A percentile compares a stretch with the other conserved stretches of the same genome.
Conservation (phyloP, 257 asterid genomes). For the Penstemon newberryi region DNA sequence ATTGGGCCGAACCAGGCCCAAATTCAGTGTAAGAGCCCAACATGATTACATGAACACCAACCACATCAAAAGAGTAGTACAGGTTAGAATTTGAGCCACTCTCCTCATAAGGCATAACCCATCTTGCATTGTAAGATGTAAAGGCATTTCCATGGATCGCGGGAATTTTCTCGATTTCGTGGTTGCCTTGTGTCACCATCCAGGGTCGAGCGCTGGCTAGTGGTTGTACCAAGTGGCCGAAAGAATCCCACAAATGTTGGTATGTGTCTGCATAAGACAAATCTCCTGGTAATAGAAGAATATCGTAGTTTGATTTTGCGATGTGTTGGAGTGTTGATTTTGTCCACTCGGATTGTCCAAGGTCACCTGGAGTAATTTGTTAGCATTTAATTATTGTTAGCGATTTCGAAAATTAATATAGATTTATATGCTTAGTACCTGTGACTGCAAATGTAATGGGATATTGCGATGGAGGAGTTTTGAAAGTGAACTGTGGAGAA, state of each 20-base stretch:
- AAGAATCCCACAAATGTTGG: constrained; percentile 74
- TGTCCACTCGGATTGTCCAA: constrained; percentile 84
- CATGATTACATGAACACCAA: constrained; percentile 78
- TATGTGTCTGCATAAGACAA: constrained; percentile 56
- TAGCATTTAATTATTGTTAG: not conserved
- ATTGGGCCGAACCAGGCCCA: constrained; percentile 57
- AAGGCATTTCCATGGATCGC: constrained; percentile 32
- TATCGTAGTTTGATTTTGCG: constrained; percentile 49
- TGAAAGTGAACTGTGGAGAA: constrained; percentile 48
- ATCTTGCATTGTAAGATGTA: constrained; percentile 72
- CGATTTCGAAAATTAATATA: not conserved
- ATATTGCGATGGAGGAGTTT: constrained; percentile 54
- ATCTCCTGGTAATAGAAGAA: constrained; percentile 70
- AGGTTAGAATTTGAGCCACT: constrained; percentile 76
- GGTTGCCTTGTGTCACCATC: constrained; percentile 98
- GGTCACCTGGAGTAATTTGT: constrained; percentile 53
- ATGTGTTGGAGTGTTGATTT: constrained; percentile 64
- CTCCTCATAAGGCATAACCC: constrained; percentile 79
- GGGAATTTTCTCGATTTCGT: constrained; percentile 63
- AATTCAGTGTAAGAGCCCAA: constrained; percentile 81
- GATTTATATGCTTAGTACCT: constrained; percentile 34
- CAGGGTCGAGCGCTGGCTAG: constrained; percentile 73
- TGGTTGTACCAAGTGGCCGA: constrained; percentile 66
- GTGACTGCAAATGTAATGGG: constrained; percentile 57
- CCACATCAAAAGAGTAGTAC: constrained; percentile 73